These are phyloP conservation scores for Exobasidium cylindrosporum DNA, from an alignment of 1,284 basidiomycete species.

Conservation along the genomic window DNA sequence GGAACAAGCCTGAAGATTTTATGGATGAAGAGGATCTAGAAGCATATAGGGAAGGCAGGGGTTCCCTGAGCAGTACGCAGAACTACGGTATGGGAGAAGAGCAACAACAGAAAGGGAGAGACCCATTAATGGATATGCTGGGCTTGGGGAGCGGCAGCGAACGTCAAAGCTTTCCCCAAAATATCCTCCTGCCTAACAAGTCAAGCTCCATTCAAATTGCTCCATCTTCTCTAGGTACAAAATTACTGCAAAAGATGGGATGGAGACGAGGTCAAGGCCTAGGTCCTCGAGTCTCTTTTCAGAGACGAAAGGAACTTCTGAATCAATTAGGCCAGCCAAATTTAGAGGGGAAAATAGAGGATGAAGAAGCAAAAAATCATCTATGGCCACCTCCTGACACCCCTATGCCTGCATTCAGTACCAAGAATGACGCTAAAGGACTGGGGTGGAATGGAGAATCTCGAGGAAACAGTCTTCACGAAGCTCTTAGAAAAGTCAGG, in stretches of 20 bases:
- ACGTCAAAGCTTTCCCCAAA: background rate
- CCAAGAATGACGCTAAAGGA: background rate
- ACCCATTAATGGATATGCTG: conserved; percentile 9
- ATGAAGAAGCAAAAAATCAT: conserved; percentile 59
- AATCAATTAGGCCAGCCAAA: background rate
- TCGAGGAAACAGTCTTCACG: conserved; percentile 1
- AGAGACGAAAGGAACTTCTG: background rate
- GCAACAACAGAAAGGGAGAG: background rate
- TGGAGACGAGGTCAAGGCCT: conserved; percentile 13
- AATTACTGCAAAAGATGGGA: conserved; percentile 12
- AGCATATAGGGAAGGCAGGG: conserved; percentile 56
- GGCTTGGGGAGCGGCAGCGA: background rate
- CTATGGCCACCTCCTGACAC: conserved; percentile 57
- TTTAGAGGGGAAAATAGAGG: conserved; percentile 59
- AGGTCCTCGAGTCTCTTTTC: conserved; percentile 11
- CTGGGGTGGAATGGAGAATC: background rate
- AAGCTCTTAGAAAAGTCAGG: background rate
- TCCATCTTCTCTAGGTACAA: conserved; percentile 11
- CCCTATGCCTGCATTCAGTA: conserved; percentile 46
- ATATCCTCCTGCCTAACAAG: background rate
- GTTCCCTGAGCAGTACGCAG: background rate
- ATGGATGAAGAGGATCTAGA: conserved; percentile 99
- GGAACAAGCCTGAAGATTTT: conserved; percentile 73
- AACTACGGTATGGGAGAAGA: background rate
- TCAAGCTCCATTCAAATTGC: background rate